Base-by-base conservation (phyloP, 371 early-diverging fungal genomes). In the Haplosporangium sp. region DNA sequence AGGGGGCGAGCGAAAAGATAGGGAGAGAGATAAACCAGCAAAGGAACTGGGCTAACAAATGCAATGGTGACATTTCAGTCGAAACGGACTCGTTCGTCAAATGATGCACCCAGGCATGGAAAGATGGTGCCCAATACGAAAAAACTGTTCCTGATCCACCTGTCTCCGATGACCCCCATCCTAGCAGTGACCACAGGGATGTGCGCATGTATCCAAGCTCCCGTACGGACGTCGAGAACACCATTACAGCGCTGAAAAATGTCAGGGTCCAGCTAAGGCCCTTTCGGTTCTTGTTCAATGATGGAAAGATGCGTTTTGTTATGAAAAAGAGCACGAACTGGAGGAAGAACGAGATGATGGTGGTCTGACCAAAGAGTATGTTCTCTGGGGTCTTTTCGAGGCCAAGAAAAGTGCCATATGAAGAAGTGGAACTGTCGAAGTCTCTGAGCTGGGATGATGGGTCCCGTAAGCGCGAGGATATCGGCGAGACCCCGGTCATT, bases 11-110 rank as follows among this genome's bases (percentile, higher is more conserved):
- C 5, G 75, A 74, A 38, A 69, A 74, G 18, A 74, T 41, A 7
- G 74, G 74, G 11, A 68, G 55, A 0, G 54, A 36, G n/a, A 74
- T 59, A n/a, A 74, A 23, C 73, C 73, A 73, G 12, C 55, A 59
- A 29, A 74, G 59, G 50, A 42, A 64, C 13, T 53, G 29, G 12
- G 55, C 60, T 13, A n/a, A n/a, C n/a, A n/a, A n/a, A n/a, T n/a
- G n/a, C n/a, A n/a, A n/a, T n/a, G n/a, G n/a, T n/a, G n/a, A n/a
- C n/a, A n/a, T n/a, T n/a, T n/a, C n/a, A n/a, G n/a, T n/a, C n/a
- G n/a, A n/a, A n/a, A n/a, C n/a, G n/a, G n/a, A n/a, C n/a, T n/a
- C n/a, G n/a, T n/a, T n/a, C n/a, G n/a, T n/a, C n/a, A n/a, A n/a
- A n/a, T 69, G 56, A 16, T 59, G 37, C 21, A 45, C 58, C 76